Conservation (phyloP, 805 yeast species). For the Torulaspora indica region DNA sequence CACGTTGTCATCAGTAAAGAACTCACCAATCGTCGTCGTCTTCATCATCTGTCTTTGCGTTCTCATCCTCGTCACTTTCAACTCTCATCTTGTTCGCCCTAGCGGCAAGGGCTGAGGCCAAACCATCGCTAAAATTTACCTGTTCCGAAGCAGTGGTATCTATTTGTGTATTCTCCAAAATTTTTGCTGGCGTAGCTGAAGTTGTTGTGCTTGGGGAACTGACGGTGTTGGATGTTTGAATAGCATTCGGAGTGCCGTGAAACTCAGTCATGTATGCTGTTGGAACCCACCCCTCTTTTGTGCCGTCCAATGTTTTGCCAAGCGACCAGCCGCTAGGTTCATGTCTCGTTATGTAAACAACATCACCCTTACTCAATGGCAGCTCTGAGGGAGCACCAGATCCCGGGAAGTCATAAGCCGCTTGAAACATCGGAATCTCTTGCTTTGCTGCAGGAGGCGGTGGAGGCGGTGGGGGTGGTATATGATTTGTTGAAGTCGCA, state of each 20-base stretch:
- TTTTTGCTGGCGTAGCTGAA: slow-evolving; percentile 24
- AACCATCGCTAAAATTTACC: slow-evolving; percentile 63
- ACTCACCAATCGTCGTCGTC: slow-evolving; percentile 37
- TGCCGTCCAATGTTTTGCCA: slow-evolving; percentile 69
- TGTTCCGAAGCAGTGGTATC: slow-evolving; percentile 8
- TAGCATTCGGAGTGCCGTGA: slow-evolving; percentile 37
- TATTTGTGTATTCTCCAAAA: slow-evolving; percentile 15
- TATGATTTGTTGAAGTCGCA: slow-evolving; percentile 12
- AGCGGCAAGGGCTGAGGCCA: slow-evolving; percentile 82
- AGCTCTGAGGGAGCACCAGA: slow-evolving; percentile 77
- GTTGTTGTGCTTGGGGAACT: slow-evolving; percentile 9
- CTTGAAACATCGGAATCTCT: slow-evolving; percentile 72
- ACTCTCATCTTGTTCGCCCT: slow-evolving; percentile 59
- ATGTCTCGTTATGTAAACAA: slow-evolving; percentile 65
- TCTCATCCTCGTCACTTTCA: slow-evolving; percentile 67
- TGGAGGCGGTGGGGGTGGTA: slow-evolving; percentile 73
- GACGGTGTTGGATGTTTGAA: slow-evolving; percentile 34
- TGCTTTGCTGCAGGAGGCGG: slow-evolving; percentile 59
- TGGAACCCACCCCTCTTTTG: slow-evolving; percentile 95
- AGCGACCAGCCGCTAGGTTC: slow-evolving; percentile 93
- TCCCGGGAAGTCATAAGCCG: slow-evolving; percentile 85
- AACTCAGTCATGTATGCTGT: slow-evolving; percentile 77
- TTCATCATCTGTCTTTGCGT: slow-evolving; percentile 57
- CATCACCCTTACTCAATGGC: slow-evolving; percentile 70
- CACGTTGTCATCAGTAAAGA: neutral